Conservation (phyloP, 306 rosid species). For the Geum urbanum region DNA sequence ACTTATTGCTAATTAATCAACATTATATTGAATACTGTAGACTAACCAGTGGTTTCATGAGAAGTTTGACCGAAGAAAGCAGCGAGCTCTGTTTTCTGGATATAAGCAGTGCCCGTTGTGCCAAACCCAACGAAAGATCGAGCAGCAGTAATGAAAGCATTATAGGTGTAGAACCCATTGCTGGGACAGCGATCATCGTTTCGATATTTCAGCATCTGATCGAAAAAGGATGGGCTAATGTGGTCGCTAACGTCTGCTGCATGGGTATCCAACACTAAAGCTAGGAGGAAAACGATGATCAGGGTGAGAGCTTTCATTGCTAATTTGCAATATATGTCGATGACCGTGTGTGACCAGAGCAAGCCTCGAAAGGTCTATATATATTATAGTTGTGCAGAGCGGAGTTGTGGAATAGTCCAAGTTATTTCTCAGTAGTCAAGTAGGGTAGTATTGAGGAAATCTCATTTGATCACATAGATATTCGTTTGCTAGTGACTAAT, state of each 20-base stretch:
- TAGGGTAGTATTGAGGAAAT: neutral
- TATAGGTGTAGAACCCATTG: constrained; percentile 49
- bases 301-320: neutral
- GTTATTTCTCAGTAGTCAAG: too few species aligned
- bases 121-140: constrained; percentile 40
- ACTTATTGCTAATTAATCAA: too few species aligned
- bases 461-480: neutral
- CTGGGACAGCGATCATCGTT: constrained; percentile 30
- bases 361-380: too few species aligned
- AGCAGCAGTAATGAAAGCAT: constrained; percentile 56
- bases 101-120: constrained; percentile 30
- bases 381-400: too few species aligned
- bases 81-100: constrained; percentile 45
- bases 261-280: neutral
- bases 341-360: too few species aligned
- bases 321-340: neutral
- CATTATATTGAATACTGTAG: neutral
- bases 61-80: constrained; percentile 57
- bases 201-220: constrained; percentile 45
- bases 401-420: too few species aligned
- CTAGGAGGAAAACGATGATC: neutral
- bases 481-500: neutral
- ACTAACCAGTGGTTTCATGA: constrained; percentile 43
- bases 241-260: constrained; percentile 30
- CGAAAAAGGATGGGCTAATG: constrained; percentile 33